Base-by-base conservation (phyloP, 202 grass and related monocot species). In the Carex sylvatica region DNA sequence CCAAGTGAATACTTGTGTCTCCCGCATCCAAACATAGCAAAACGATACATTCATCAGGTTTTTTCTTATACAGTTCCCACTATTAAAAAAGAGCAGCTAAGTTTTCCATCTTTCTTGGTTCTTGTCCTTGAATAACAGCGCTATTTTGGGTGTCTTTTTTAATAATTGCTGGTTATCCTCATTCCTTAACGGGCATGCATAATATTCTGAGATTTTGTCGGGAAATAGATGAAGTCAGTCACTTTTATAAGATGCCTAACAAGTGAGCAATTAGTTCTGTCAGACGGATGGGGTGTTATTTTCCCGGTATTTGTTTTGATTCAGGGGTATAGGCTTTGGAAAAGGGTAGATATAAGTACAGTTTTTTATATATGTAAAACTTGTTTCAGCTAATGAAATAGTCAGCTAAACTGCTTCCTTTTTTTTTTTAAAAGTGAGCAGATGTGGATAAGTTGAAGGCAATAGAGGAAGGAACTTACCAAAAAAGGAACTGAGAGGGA, bases 401-500 rank as follows among this genome's bases (percentile, higher is more conserved):
- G 40, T 6, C 40, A 9, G 40, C 40, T 44, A 44, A 44, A 1
- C 40, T 44, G 40, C 40, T 44, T 9, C 2, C 11, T 47, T 2
- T 11, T 47, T 11, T 47, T 11, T 46, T 46, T 10, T 2, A 12
- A 49, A 73, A 52, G 68, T 73, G 3, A 52, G 20, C 70, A 51
- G 72, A 33, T 54, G 14, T 36, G 66, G 36, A 19, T 8, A 22
- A 14, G 8, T 75, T 14, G 49, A 30, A 55, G 24, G 8, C 33
- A 72, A 49, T 10, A 12, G 19, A 31, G 26, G 26, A 33, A 35
- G 24, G 30, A 58, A 19, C 49, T 76, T 76, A 76, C 73, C 28
- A 76, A 3, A 76, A 70, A 76, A 76, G 51, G 24, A 75, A 51
- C 0, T 74, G 46, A 36, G 52, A 76, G 28, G 7, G 73, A 76